Percentiles rank a stretch among this genome's conserved stretches.
Evolutionary conservation across 2,329 filamentous ascomycete genomes (phyloP).

Genomic region (Diaporthe velutina): DNA sequence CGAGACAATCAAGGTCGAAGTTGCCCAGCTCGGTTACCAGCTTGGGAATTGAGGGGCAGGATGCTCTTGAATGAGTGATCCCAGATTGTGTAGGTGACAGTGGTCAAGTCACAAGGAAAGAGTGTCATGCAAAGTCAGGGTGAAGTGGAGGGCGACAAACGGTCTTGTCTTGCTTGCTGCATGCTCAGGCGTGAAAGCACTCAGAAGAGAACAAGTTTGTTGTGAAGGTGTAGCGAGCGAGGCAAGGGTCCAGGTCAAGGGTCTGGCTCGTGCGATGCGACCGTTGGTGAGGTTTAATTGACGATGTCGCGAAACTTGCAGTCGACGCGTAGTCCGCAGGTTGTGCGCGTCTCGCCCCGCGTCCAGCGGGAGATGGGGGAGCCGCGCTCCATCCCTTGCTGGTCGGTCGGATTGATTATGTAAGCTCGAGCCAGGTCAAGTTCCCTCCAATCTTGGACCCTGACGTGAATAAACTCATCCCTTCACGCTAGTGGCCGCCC

Average conservation of each 20-base stretch:
- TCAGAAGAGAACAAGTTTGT: neutral
- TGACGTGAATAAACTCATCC: neutral
- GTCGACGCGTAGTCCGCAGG: conserved; percentile 24
- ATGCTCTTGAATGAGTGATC: neutral
- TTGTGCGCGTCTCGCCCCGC: conserved; percentile 30
- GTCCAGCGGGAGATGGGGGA: neutral
- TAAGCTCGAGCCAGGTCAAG: neutral
- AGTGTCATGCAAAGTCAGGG: conserved; percentile 1
- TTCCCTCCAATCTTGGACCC: no score
- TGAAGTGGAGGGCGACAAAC: conserved; percentile 5
- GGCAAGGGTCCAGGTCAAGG: neutral
- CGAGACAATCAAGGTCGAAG: neutral
- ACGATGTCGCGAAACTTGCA: conserved; percentile 29
- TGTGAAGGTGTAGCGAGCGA: neutral
- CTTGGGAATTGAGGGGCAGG: neutral
- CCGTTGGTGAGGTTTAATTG: conserved; percentile 22
- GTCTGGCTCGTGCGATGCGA: neutral
- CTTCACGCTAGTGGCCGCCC: neutral
- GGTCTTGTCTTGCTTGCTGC: neutral
- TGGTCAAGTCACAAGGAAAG: neutral
- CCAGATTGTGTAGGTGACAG: neutral
- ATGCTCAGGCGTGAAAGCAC: conserved; percentile 21
- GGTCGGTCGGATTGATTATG: neutral
- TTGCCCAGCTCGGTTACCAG: neutral
- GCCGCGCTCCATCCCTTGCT: conserved; percentile 1